Percentiles rank a stretch among this genome's conserved stretches.
Conservation (phyloP, 1,284 basidiomycete species). For the Ceratorhiza oryzae-sativae region DNA sequence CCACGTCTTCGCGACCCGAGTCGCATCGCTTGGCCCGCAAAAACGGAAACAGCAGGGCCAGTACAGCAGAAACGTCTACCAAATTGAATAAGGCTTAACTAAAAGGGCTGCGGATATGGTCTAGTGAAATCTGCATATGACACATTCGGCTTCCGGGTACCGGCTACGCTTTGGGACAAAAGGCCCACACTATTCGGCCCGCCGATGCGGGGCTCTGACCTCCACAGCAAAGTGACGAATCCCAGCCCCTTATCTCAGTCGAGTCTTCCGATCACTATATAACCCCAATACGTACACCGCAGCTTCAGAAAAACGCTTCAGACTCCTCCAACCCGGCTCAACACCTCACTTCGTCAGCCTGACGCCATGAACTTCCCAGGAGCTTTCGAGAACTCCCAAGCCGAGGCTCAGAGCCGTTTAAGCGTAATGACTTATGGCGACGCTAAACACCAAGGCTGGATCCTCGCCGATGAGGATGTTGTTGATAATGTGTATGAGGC, state of each 20-base stretch:
- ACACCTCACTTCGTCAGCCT: constrained; percentile 11
- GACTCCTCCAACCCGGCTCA: neutral
- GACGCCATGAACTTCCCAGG: constrained; percentile 6
- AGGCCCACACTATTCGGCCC: constrained; percentile 4
- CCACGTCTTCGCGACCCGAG: neutral
- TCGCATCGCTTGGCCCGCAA: neutral
- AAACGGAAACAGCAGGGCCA: neutral
- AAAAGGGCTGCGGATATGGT: too few relatives aligned
- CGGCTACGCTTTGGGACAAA: constrained; percentile 2
- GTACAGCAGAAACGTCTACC: neutral
- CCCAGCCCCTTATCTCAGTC: constrained; percentile 16
- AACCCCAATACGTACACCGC: neutral
- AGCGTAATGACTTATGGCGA: constrained; percentile 12
- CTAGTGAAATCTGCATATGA: too few relatives aligned
- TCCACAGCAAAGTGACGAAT: constrained; percentile 16
- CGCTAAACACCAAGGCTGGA: constrained; percentile 45
- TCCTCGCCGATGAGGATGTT: constrained; percentile 47
- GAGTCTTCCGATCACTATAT: constrained; percentile 17
- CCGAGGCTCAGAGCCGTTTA: constrained; percentile 25
- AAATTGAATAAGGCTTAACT: neutral
- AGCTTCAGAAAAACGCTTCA: neutral
- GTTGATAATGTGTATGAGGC: constrained; percentile 51
- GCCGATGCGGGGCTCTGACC: neutral
- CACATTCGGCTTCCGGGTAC: neutral
- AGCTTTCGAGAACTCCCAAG: constrained; percentile 38